These are phyloP conservation scores for Pseudocercospora macadamiae DNA, from an alignment of 2,329 filamentous ascomycete genomes.

Conservation along the genomic window DNA sequence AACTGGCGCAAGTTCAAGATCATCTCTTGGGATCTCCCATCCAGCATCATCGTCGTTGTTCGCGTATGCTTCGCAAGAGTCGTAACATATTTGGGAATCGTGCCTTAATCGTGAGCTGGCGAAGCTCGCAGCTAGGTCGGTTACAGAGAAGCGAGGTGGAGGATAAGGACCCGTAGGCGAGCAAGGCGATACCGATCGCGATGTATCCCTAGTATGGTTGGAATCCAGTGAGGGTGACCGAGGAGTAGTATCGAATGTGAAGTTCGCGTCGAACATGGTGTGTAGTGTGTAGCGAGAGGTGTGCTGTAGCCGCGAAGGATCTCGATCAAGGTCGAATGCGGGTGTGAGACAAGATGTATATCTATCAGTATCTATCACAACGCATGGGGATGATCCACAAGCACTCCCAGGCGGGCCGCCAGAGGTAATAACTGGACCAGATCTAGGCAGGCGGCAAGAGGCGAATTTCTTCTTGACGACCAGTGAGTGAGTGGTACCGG, in stretches of 20 bases:
- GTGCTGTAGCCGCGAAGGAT: slow-evolving; percentile 6
- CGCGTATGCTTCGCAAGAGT: slow-evolving; percentile 39
- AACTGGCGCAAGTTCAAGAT: slow-evolving; percentile 16
- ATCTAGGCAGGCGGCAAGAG: slow-evolving; percentile 2
- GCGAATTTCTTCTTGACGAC: background rate
- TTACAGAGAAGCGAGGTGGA: slow-evolving; percentile 33
- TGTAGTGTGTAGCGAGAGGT: slow-evolving; percentile 1
- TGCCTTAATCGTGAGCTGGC: slow-evolving; percentile 31
- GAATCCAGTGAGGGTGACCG: slow-evolving; percentile 34
- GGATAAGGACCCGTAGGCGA: slow-evolving; percentile 30
- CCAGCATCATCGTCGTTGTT: slow-evolving; percentile 36
- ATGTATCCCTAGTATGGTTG: slow-evolving; percentile 28
- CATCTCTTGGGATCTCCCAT: slow-evolving; percentile 31
- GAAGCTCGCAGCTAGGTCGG: slow-evolving; percentile 37
- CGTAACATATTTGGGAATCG: slow-evolving; percentile 37
- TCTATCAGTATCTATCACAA: background rate
- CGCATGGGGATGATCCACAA: slow-evolving; percentile 2
- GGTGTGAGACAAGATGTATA: slow-evolving; percentile 8
- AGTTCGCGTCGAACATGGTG: slow-evolving; percentile 38
- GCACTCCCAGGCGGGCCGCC: slow-evolving; percentile 8
- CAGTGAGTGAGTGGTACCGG: background rate
- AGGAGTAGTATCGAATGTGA: slow-evolving; percentile 34
- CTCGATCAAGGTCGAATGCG: background rate
- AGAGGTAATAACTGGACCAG: slow-evolving; percentile 1
- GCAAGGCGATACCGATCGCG: slow-evolving; percentile 39